Percentiles rank a stretch among this genome's conserved stretches.
Evolutionary conservation across 2,329 filamentous ascomycete species (phyloP).

Genomic region (Zymoseptoria passerinii): DNA sequence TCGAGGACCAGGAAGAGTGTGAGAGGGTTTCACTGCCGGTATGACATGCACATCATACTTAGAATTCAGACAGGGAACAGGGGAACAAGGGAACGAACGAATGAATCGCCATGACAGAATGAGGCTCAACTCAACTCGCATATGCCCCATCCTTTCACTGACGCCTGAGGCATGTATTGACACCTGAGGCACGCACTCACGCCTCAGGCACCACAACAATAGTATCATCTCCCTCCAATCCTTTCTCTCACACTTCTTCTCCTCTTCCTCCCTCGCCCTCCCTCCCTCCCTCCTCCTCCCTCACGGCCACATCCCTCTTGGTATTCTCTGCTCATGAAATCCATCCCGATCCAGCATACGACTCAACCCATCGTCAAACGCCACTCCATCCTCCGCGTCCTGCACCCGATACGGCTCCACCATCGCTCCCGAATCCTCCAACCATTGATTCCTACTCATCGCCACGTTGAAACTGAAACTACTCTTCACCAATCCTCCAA

Average conservation of each 20-base stretch:
- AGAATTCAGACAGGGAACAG: neutral
- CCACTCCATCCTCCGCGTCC: constrained; percentile 19
- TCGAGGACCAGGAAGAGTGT: neutral
- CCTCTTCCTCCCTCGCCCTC: too few relatives aligned
- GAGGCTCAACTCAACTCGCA: neutral
- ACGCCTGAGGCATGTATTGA: neutral
- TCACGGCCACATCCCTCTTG: constrained; percentile 25
- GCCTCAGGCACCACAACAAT: neutral
- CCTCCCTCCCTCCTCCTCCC: neutral
- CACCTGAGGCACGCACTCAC: neutral
- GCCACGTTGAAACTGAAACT: constrained; percentile 44
- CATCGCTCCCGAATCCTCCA: constrained; percentile 19
- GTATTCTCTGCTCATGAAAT: constrained; percentile 20
- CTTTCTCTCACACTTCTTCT: too few relatives aligned
- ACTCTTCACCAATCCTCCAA: constrained; percentile 40
- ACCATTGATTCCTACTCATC: constrained; percentile 32
- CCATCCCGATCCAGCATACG: constrained; percentile 21
- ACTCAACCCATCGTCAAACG: constrained; percentile 25
- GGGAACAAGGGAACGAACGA: neutral
- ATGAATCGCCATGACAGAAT: neutral
- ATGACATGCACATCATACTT: neutral
- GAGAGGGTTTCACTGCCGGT: neutral
- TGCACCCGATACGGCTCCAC: constrained; percentile 20
- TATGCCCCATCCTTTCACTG: too few relatives aligned
- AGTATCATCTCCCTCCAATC: too few relatives aligned